Base-by-base conservation (phyloP, 1,284 basidiomycete genomes). In the Microbotryomycetes sp. region DNA sequence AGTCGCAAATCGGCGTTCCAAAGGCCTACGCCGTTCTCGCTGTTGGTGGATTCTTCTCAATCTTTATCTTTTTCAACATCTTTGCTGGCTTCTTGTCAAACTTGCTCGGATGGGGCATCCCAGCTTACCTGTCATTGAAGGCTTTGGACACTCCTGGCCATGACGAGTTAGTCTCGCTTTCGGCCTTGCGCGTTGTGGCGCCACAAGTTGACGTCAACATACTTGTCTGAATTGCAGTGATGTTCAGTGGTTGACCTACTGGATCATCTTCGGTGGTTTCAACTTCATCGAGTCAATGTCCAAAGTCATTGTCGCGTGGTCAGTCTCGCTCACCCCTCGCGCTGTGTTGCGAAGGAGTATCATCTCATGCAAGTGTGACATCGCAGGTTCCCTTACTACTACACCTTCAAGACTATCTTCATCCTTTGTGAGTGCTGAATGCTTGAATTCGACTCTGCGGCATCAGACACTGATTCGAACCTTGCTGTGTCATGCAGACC, bases 1-100 rank as follows among this genome's bases (percentile, higher is more conserved):
- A 98, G 81, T 82, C 87, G 76, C 87, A 86, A 77, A 93, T 91
- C 6, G 87, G 89, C 74, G 80, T 97, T 49, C 93, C 94, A 72
- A 97, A 97, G 84, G 84, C 89, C 22, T 93, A 94, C 78, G 82
- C 86, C 67, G 89, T 89, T 72, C 78, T 97, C 71, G 89, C 87
- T 63, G 81, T 82, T 67, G 80, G 86, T 66, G 72, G 80, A 59
- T 76, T 92, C 74, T 74, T 77, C 69, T 72, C 73, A 54, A 58
- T 67, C 55, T 66, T 90, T 72, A 86, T 90, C 79, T 82, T 85
- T 73, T 80, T 91, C 82, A 92, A 91, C 79, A 79, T 87, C 54
- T 82, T 88, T 69, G 89, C 89, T 56, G 82, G 84, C 4, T 86
- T 88, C 69, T 81, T 89, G 66, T 89, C 89, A 58, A 90, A 89